These are phyloP conservation scores for Escovopsis sp. DNA, from an alignment of 2,329 filamentous ascomycete genomes.

Conservation along the genomic window DNA sequence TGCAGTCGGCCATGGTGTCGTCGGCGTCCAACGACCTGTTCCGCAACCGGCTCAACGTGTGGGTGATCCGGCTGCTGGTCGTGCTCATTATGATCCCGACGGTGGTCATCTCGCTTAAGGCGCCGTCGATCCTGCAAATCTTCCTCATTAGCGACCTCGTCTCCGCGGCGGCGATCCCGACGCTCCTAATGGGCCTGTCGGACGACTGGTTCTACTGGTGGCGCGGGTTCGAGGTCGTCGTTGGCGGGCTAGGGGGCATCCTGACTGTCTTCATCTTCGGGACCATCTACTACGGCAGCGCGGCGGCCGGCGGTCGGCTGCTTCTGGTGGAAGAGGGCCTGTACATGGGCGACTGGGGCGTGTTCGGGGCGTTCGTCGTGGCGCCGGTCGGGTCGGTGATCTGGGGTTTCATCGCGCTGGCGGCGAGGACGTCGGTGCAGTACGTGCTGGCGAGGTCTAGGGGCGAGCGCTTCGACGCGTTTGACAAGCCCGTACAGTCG, in stretches of 20 bases:
- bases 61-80: conserved; percentile 54
- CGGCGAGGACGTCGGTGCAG: conserved; percentile 41
- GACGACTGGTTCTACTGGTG: conserved; percentile 57
- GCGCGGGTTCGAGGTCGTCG: conserved; percentile 66
- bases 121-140: conserved; percentile 62
- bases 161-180: conserved; percentile 60
- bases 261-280: conserved; percentile 72
- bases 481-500: conserved; percentile 37
- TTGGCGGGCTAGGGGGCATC: conserved; percentile 63
- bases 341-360: conserved; percentile 65
- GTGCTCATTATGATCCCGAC: conserved; percentile 60
- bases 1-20: conserved; percentile 76
- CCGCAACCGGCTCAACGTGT: conserved; percentile 64
- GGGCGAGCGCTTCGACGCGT: conserved; percentile 49
- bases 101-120: conserved; percentile 57
- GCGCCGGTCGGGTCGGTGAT: conserved; percentile 61
- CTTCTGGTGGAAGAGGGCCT: conserved; percentile 59
- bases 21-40: conserved; percentile 73
- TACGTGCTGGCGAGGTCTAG: conserved; percentile 39
- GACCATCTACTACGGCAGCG: conserved; percentile 59
- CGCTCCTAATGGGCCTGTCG: conserved; percentile 55
- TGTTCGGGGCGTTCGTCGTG: conserved; percentile 69
- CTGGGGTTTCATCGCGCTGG: conserved; percentile 51
- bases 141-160: conserved; percentile 72
- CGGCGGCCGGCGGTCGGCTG: conserved; percentile 45